Percentiles rank a stretch among this genome's conserved stretches.
Evolutionary conservation across 352 stramenopile genomes (phyloP).

Genomic region (Thraustochytrium sp.): DNA sequence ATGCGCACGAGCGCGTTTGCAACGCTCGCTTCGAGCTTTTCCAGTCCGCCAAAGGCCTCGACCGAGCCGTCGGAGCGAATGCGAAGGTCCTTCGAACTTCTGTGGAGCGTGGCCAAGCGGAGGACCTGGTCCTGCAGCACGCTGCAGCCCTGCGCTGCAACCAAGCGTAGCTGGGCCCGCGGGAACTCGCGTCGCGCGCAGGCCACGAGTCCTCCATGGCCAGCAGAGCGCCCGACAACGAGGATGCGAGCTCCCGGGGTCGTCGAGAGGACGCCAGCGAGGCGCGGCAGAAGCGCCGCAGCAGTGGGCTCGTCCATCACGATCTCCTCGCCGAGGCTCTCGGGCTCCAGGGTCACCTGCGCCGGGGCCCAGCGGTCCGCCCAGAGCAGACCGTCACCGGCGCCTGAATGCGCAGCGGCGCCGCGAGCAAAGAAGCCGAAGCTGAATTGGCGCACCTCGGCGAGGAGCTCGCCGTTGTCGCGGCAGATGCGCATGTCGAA

Average conservation of each 20-base stretch:
- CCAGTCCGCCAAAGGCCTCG: not conserved
- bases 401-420: not conserved
- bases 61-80: not conserved
- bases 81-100: not conserved
- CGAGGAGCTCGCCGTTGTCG: not conserved
- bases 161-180: no score
- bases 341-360: no score
- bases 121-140: no score
- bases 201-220: not conserved
- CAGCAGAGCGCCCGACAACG: not conserved
- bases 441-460: not conserved
- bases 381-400: not conserved
- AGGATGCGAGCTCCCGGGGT: not conserved
- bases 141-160: no score
- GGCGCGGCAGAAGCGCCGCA: not conserved
- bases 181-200: not conserved
- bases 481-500: slow-evolving; percentile 22
- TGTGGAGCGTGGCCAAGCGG: not conserved
- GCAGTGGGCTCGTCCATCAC: not conserved
- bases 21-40: no score
- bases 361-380: no score
- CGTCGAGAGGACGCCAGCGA: not conserved
- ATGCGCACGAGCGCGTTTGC: slow-evolving; percentile 1
- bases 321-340: no score
- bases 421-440: slow-evolving; percentile 25